These are phyloP conservation scores for Rugonectria rugulosa DNA, from an alignment of 2,329 filamentous ascomycete species.

Conservation along the genomic window DNA sequence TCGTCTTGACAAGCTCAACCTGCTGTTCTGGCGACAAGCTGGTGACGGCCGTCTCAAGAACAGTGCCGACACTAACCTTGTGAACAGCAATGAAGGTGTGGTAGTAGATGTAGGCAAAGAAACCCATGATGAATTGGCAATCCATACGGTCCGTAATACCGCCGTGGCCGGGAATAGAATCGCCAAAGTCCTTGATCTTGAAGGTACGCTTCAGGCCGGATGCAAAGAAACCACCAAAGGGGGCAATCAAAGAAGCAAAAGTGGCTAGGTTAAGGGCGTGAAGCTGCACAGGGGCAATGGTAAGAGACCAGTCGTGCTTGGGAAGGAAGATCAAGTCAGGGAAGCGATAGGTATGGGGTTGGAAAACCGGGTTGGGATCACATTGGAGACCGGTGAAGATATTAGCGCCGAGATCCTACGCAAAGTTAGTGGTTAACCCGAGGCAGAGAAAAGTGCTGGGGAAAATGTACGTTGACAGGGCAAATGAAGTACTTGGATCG, in stretches of 20 bases:
- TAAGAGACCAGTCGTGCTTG: conserved; percentile 68
- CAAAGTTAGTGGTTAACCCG: not conserved
- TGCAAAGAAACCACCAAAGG: conserved; percentile 98
- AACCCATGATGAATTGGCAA: conserved; percentile 99
- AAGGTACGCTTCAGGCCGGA: conserved; percentile 98
- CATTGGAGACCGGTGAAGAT: conserved; percentile 91
- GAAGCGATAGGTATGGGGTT: conserved; percentile 76
- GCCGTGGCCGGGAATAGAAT: conserved; percentile 96
- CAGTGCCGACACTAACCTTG: conserved; percentile 82
- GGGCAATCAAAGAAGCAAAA: conserved; percentile 95
- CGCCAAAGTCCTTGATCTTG: conserved; percentile 99
- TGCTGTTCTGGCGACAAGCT: conserved; percentile 90
- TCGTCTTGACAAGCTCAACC: conserved; percentile 76
- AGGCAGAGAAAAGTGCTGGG: not conserved
- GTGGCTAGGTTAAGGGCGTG: conserved; percentile 90
- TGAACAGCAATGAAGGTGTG: conserved; percentile 94
- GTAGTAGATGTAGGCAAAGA: conserved; percentile 98
- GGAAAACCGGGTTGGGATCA: conserved; percentile 89
- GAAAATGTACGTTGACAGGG: conserved; percentile 77
- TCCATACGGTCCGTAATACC: conserved; percentile 99
- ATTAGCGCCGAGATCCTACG: conserved; percentile 85
- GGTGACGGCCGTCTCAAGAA: conserved; percentile 91
- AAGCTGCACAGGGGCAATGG: conserved; percentile 87
- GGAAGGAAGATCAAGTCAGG: conserved; percentile 76
- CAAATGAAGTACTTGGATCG: conserved; percentile 98